phyloP scores from a whole-genome alignment of 139 green algal species.

The Yamagishiella unicocca region DNA sequence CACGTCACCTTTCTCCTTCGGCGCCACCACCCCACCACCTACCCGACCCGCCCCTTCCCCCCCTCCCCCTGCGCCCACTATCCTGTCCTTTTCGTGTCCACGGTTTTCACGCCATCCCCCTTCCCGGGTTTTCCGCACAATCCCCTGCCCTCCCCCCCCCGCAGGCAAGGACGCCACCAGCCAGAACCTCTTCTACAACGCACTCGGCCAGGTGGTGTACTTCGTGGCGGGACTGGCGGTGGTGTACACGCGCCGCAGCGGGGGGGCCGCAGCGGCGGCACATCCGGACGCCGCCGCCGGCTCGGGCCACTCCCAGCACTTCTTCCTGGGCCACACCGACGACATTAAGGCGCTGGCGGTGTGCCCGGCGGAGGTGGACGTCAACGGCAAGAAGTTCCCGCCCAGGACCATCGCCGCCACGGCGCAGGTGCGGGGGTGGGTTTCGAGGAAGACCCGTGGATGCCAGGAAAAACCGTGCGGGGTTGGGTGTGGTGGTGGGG shows the following conservation, averaged over 20 bases:
- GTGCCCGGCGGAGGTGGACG: constrained; percentile 58
- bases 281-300: not conserved
- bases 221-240: constrained; percentile 76
- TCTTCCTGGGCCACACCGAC: constrained; percentile 84
- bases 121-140: not conserved
- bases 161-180: constrained; percentile 66
- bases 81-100: too few relatives aligned
- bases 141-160: not conserved
- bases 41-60: constrained; percentile 5
- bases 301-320: constrained; percentile 65
- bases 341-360: constrained; percentile 77
- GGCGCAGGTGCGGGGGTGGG: constrained; percentile 71
- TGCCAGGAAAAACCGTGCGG: too few relatives aligned
- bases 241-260: constrained; percentile 60
- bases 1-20: too few relatives aligned
- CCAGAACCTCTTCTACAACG: constrained; percentile 77
- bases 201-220: constrained; percentile 62
- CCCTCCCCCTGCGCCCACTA: too few relatives aligned
- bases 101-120: too few relatives aligned
- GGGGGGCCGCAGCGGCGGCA: not conserved
- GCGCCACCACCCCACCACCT: too few relatives aligned
- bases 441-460: too few relatives aligned
- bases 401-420: constrained; percentile 67
- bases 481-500: too few relatives aligned
- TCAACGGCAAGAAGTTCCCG: constrained; percentile 63